These are phyloP conservation scores for Tuber borchii DNA, from an alignment of 495 filamentous ascomycete species.

Conservation along the genomic window DNA sequence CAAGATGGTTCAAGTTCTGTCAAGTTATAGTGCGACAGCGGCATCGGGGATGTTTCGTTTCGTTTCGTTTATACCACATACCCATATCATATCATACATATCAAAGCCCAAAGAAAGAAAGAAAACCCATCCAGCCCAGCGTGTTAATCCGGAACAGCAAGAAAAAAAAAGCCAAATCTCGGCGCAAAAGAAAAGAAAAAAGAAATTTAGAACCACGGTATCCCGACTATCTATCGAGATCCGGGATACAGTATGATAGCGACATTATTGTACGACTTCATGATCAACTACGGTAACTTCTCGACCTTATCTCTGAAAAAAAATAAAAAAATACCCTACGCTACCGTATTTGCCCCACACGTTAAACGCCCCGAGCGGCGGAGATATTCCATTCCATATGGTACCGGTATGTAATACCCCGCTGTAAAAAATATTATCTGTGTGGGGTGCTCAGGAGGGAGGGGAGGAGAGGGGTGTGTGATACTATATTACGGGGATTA, in stretches of 20 bases:
- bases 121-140: background rate
- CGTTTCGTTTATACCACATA: background rate
- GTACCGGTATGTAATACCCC: background rate
- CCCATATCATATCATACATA: background rate
- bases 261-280: background rate
- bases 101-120: background rate
- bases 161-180: background rate
- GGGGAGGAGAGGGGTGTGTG: background rate
- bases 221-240: background rate
- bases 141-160: background rate
- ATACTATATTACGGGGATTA: background rate
- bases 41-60: background rate
- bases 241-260: no score
- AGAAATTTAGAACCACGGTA: background rate
- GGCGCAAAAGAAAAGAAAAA: background rate
- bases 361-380: background rate
- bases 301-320: no score
- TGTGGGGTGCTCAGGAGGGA: background rate
- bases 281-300: no score
- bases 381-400: background rate
- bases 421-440: background rate
- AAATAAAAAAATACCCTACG: no score
- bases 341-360: background rate
- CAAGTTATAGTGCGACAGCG: background rate
- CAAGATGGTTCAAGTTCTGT: background rate